Evolutionary conservation across 257 asterid genomes (phyloP), one percentile per base, ranked within the genome.

Genomic region (Salvia hispanica): DNA sequence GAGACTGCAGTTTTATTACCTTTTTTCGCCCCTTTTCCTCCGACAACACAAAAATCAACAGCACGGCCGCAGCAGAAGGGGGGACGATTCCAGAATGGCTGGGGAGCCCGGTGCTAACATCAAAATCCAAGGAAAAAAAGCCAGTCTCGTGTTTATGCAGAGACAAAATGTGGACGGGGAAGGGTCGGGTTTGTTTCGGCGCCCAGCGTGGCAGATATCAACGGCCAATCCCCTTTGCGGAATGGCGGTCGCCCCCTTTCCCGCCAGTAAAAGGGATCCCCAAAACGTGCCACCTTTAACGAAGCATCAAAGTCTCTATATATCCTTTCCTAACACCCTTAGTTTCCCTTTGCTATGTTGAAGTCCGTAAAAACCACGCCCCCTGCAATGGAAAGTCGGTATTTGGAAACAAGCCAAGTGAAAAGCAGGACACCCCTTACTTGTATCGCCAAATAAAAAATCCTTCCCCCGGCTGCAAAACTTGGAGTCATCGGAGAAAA

Each of bases 181-280:
- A 68, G n/a, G n/a, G n/a, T n/a, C n/a, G n/a, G n/a, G n/a, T n/a
- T n/a, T n/a, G n/a, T n/a, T n/a, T n/a, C n/a, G n/a, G n/a, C n/a
- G n/a, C n/a, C n/a, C n/a, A n/a, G n/a, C n/a, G n/a, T n/a, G n/a
- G n/a, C 98, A 37, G 98, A 92, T 76, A 92, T 81, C 74, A 92
- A 77, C 7, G 98, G 97, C n/a, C n/a, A n/a, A n/a, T n/a, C n/a
- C n/a, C n/a, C n/a, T n/a, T n/a, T n/a, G n/a, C n/a, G 98, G 98
- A 76, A 92, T 82, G 14, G 95, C 89, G 0, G 84, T 86, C 10
- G 98, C 90, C 44, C 98, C 98, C 82, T 88, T 88, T 15, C 98
- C 98, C 79, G 77, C 98, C 98, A 92, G 82, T 83, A 92, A 79
- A 92, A 85, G 82, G 98, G 67, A 92, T 88, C 70, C 85, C 97